These are phyloP conservation scores for Wolfiporia cocos DNA, from an alignment of 1,284 basidiomycete species.

Conservation along the genomic window DNA sequence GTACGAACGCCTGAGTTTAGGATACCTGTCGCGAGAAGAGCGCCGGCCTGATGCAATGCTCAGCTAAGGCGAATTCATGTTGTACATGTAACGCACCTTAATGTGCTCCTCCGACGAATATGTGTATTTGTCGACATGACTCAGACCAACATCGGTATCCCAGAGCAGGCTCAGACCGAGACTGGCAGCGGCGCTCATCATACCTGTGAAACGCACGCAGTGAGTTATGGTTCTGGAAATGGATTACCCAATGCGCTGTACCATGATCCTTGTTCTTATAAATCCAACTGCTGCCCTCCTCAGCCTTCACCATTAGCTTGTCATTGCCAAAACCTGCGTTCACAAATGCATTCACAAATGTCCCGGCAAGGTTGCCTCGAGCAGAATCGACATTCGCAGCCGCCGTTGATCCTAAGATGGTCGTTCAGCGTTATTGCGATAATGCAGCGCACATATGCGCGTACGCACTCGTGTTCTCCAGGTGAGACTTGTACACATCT, in stretches of 20 bases:
- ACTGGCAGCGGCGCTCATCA: constrained; percentile 95
- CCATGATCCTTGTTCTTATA: constrained; percentile 99
- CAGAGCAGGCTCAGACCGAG: constrained; percentile 92
- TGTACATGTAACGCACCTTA: constrained; percentile 47
- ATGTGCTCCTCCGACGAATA: constrained; percentile 96
- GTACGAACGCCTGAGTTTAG: constrained; percentile 88
- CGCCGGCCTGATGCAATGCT: constrained; percentile 66
- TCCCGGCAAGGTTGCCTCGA: constrained; percentile 90
- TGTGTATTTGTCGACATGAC: constrained; percentile 96
- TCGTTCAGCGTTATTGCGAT: neutral
- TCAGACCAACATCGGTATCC: constrained; percentile 94
- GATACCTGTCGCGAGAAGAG: constrained; percentile 92
- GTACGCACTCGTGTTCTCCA: constrained; percentile 78
- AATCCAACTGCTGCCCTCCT: constrained; percentile 96
- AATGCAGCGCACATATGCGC: neutral
- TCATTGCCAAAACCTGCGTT: constrained; percentile 99
- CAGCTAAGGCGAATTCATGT: neutral
- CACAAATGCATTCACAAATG: constrained; percentile 98
- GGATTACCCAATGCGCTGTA: constrained; percentile 32
- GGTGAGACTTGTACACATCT: constrained; percentile 96
- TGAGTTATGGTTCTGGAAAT: no score
- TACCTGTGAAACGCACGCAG: constrained; percentile 51
- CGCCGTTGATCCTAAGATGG: constrained; percentile 44
- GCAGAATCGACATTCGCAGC: constrained; percentile 87
- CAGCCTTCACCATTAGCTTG: constrained; percentile 95